Evolutionary conservation across 139 green algal genomes (phyloP), one percentile per base, ranked within the genome.

Genomic region (Parachlorella kessleri): DNA sequence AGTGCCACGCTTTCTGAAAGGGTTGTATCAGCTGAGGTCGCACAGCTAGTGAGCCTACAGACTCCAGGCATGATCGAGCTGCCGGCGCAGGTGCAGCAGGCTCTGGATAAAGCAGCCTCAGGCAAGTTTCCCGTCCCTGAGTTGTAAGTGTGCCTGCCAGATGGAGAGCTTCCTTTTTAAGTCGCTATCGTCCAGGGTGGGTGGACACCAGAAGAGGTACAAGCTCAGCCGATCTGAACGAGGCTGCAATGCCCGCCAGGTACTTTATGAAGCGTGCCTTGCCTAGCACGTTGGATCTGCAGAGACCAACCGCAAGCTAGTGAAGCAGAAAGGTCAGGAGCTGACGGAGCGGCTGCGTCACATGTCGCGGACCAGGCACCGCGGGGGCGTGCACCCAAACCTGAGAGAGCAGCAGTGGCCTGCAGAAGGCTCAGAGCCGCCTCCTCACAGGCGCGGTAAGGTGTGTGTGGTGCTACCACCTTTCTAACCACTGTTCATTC

Each of bases 331-430:
- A 35, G 72, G 77, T 30, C 42, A 71, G 35, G 53, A 84, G 37
- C 68, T 89, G 66, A 78, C 33, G 32, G 64, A 83, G 30, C 40
- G 65, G 7, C 63, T 89, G 54, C 83, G 83, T 2, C 71, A 78
- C 63, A 82, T 86, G 72, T 85, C 84, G 3, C 77, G 83, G 26
- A 81, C 35, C 33, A 74, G 42, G 69, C 78, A 85, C 73, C 75
- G 84, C 28, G 84, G 84, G 6, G 84, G 84, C 36, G 70, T 68
- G 65, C 76, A 87, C 55, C 82, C 82, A 23, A 84, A 84, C 71
- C 63, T 87, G 38, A 23, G 21, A 1, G 65, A 84, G 32, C 66
- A 68, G 48, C n/a, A n/a, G n/a, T n/a, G n/a, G n/a, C n/a, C n/a
- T n/a, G n/a, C n/a, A n/a, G n/a, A n/a, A n/a, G n/a, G n/a, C n/a